These are phyloP conservation scores for Rhodosporidiobolus sp. DNA, from an alignment of 768 basidiomycete species.

Conservation along the genomic window DNA sequence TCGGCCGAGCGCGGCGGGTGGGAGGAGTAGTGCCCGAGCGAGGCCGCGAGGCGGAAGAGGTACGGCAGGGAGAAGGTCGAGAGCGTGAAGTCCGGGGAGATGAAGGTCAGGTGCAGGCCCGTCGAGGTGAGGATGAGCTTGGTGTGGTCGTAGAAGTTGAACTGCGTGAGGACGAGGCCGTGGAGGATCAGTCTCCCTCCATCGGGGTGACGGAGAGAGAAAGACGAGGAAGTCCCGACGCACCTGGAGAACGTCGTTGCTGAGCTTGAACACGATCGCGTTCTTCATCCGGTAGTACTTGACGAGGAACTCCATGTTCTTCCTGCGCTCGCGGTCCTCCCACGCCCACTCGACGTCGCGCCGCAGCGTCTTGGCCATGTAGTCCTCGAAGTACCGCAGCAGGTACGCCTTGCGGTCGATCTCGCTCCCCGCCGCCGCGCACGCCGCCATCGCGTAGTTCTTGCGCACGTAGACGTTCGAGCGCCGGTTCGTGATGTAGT, in stretches of 20 bases:
- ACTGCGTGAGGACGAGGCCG: slow-evolving; percentile 55
- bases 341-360: slow-evolving; percentile 81
- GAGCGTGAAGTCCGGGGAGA: slow-evolving; percentile 52
- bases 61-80: slow-evolving; percentile 33
- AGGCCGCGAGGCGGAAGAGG: slow-evolving; percentile 34
- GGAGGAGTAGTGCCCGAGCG: slow-evolving; percentile 20
- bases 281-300: slow-evolving; percentile 96
- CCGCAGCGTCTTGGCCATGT: slow-evolving; percentile 86
- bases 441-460: slow-evolving; percentile 51
- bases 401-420: slow-evolving; percentile 88
- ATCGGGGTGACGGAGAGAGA: slow-evolving; percentile 6
- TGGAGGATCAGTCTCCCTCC: background rate
- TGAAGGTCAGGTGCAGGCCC: slow-evolving; percentile 77
- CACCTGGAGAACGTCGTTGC: slow-evolving; percentile 93
- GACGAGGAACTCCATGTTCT: slow-evolving; percentile 92
- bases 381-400: slow-evolving; percentile 86
- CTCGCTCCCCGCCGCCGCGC: slow-evolving; percentile 49
- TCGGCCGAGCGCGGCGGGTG: background rate
- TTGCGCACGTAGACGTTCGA: slow-evolving; percentile 70
- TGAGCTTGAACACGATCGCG: slow-evolving; percentile 93
- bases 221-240: slow-evolving; percentile 41
- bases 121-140: slow-evolving; percentile 83
- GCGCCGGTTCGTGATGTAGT: slow-evolving; percentile 69
- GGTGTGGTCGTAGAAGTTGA: slow-evolving; percentile 98
- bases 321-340: slow-evolving; percentile 62